Percentiles rank a stretch among this genome's conserved stretches.
These are phyloP conservation scores for Ocimum tenuiflorum DNA, from an alignment of 257 asterid species.

Conservation along the genomic window DNA sequence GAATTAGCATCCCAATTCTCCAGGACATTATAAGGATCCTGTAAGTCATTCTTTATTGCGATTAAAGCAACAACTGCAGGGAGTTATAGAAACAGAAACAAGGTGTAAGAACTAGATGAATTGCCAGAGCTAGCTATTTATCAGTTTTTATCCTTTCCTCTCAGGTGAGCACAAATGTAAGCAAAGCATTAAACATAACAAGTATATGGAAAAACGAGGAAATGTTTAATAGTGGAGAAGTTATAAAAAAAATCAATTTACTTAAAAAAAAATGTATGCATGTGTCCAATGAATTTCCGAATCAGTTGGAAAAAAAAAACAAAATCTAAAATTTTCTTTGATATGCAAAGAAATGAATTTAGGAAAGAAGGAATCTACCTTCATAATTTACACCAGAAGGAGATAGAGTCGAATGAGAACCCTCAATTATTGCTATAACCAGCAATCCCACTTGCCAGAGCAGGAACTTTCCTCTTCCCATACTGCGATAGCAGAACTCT, in stretches of 20 bases:
- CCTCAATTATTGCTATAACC: slow-evolving; percentile 41
- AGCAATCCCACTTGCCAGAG: slow-evolving; percentile 41
- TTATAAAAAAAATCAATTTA: too few relatives aligned
- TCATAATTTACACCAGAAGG: slow-evolving; percentile 96
- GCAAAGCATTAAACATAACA: slow-evolving; percentile 11
- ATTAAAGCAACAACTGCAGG: slow-evolving; percentile 84
- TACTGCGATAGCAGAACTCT: slow-evolving; percentile 22
- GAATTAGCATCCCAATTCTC: slow-evolving; percentile 91
- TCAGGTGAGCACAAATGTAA: too few relatives aligned
- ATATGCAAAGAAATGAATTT: slow-evolving; percentile 16
- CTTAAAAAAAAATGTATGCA: too few relatives aligned
- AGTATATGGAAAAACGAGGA: not conserved
- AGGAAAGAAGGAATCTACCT: slow-evolving; percentile 47
- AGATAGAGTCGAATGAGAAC: slow-evolving; percentile 71
- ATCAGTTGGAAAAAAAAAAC: too few relatives aligned
- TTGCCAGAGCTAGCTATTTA: too few relatives aligned
- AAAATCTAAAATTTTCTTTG: not conserved
- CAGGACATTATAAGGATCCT: slow-evolving; percentile 78
- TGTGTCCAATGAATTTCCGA: too few relatives aligned
- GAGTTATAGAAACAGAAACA: slow-evolving; percentile 1
- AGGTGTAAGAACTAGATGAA: not conserved
- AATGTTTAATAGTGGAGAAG: slow-evolving; percentile 24
- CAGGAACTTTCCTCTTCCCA: slow-evolving; percentile 41
- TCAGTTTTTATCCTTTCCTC: too few relatives aligned
- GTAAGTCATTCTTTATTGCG: slow-evolving; percentile 57